Evolutionary conservation across 1,284 basidiomycete genomes (phyloP), one percentile per base, ranked within the genome.

Genomic region (Cyathus olla): DNA sequence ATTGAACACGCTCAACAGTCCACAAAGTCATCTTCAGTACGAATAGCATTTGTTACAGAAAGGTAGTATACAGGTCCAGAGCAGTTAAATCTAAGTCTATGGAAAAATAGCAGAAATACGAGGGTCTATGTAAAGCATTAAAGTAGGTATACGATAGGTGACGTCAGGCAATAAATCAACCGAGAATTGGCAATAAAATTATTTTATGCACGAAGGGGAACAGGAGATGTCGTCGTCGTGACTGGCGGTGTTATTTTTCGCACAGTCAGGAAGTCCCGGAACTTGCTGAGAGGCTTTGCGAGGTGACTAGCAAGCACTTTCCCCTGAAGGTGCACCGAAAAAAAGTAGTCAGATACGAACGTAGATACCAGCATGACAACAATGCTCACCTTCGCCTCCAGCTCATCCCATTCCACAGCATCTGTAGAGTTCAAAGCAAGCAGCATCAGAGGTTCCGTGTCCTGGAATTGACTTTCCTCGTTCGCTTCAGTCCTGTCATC

Each of bases 401-500:
- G 78, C 56, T 85, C 82, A 21, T 87, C 86, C 90, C 90, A 93
- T 19, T 87, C 83, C 5, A 89, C 84, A 49, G 75, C 78, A 40
- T 85, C 73, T 22, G 86, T 85, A 35, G 88, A 83, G 65, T 91
- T 92, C 64, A 94, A 74, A 3, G 88, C 90, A 48, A 94, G 81
- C 55, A 94, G 77, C 84, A 94, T 82, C 56, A 91, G 63, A 9
- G 89, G 89, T 52, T 85, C 83, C 54, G 71, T 72, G 31, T 73
- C 74, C 9, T 76, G 68, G 47, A 72, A 60, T 60, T 62, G 64
- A 44, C 64, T 59, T 46, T 69, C 63, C 15, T 69, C 74, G 21
- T 66, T 60, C 31, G 59, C 56, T 52, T 71, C 63, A 21, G 63
- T 50, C 40, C 49, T 66, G 37, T 86, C 82, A 15, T 86, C 86